Evolutionary conservation across 2,329 filamentous ascomycete species (phyloP).

Genomic region (Pseudogymnoascus sp.): DNA sequence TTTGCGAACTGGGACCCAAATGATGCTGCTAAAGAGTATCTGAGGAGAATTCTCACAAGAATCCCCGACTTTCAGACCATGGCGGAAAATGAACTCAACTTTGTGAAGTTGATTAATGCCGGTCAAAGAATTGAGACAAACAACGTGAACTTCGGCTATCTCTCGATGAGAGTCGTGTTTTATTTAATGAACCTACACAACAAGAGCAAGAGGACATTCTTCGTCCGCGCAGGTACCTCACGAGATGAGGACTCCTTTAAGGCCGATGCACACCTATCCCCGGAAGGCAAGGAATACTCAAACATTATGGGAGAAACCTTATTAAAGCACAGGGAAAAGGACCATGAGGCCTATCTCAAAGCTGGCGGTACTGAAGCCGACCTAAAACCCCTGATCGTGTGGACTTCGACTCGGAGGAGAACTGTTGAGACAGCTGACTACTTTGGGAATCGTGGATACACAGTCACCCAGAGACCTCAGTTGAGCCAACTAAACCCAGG

Average conservation of each 20-base stretch:
- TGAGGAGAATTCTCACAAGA: conserved; percentile 79
- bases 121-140: conserved; percentile 91
- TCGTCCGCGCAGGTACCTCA: conserved; percentile 78
- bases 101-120: conserved; percentile 99
- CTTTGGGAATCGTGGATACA: conserved; percentile 71
- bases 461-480: conserved; percentile 83
- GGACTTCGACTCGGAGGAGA: conserved; percentile 86
- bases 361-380: conserved; percentile 59
- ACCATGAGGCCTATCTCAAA: conserved; percentile 60
- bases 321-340: conserved; percentile 72
- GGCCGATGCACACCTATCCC: conserved; percentile 74
- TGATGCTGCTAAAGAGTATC: conserved; percentile 85
- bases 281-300: conserved; percentile 72
- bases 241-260: conserved; percentile 89
- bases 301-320: conserved; percentile 79
- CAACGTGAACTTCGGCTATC: conserved; percentile 92
- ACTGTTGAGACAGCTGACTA: conserved; percentile 84
- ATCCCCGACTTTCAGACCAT: conserved; percentile 97
- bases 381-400: conserved; percentile 75
- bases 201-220: conserved; percentile 89
- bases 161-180: conserved; percentile 95
- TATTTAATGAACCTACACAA: conserved; percentile 97
- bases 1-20: conserved; percentile 88
- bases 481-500: conserved; percentile 97
- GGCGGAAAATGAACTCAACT: conserved; percentile 88